Evolutionary conservation across 768 basidiomycete genomes (phyloP).

Genomic region (Ephemerocybe angulata): DNA sequence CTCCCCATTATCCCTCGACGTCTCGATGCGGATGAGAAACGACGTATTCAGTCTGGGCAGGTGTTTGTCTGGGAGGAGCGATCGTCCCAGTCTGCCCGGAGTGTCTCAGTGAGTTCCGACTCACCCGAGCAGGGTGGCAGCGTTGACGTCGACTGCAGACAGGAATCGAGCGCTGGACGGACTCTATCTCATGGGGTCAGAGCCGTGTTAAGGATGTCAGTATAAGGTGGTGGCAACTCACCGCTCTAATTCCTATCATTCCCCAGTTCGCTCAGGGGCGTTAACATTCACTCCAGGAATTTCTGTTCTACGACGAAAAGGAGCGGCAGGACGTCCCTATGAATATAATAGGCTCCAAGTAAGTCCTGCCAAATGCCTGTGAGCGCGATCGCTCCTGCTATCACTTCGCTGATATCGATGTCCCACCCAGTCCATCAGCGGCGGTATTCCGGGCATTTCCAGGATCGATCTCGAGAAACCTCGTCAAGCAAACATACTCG

Average conservation of each 20-base stretch:
- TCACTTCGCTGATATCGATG: background rate
- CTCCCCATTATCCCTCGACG: slow-evolving; percentile 69
- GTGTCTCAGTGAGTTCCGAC: slow-evolving; percentile 46
- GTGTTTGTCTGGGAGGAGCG: slow-evolving; percentile 86
- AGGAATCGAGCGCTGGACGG: slow-evolving; percentile 81
- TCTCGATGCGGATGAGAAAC: slow-evolving; percentile 72
- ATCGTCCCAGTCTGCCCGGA: slow-evolving; percentile 60
- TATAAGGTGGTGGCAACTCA: background rate
- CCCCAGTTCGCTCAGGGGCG: no score
- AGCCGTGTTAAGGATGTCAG: slow-evolving; percentile 73
- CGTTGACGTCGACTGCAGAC: slow-evolving; percentile 36
- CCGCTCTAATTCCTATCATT: slow-evolving; percentile 1
- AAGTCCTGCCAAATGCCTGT: background rate
- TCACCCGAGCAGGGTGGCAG: slow-evolving; percentile 9
- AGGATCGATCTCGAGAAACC: slow-evolving; percentile 30
- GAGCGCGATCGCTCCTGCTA: background rate
- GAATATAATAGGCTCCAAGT: slow-evolving; percentile 24
- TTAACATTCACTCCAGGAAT: slow-evolving; percentile 46
- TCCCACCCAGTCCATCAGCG: background rate
- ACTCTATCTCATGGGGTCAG: slow-evolving; percentile 76
- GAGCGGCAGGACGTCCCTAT: slow-evolving; percentile 45
- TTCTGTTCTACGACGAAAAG: slow-evolving; percentile 72
- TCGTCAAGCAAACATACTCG: slow-evolving; percentile 80
- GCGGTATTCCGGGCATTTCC: slow-evolving; percentile 9
- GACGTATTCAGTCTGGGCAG: slow-evolving; percentile 64